These are phyloP conservation scores for Margaritispora aquatica DNA, from an alignment of 495 filamentous ascomycete species.

Conservation along the genomic window DNA sequence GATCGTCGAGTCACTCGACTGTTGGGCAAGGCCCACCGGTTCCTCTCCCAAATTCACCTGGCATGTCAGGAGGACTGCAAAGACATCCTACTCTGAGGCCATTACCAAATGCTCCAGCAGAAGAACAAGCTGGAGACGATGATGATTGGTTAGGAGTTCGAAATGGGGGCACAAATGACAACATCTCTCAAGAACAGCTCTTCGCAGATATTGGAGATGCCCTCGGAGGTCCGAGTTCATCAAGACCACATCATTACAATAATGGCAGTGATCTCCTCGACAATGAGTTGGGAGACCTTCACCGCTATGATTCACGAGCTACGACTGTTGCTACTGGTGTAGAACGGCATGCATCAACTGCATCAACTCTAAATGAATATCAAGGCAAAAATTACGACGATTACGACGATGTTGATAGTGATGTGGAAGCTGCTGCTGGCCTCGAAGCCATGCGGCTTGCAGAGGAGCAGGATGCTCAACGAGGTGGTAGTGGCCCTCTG, in stretches of 20 bases:
- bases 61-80: conserved; percentile 19
- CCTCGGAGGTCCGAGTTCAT: conserved; percentile 6
- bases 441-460: conserved; percentile 77
- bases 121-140: conserved; percentile 33
- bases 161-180: conserved; percentile 26
- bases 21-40: neutral
- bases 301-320: conserved; percentile 43
- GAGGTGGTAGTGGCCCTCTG: conserved; percentile 40
- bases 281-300: conserved; percentile 35
- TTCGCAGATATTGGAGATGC: conserved; percentile 48
- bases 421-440: conserved; percentile 85
- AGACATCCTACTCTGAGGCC: conserved; percentile 51
- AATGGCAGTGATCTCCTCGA: conserved; percentile 32
- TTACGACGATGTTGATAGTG: conserved; percentile 59
- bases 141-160: conserved; percentile 33
- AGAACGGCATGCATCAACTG: conserved; percentile 38
- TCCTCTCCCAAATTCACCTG: conserved; percentile 24
- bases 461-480: conserved; percentile 71
- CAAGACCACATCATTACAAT: conserved; percentile 29
- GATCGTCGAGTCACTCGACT: conserved; percentile 10
- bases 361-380: conserved; percentile 40
- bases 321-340: conserved; percentile 31
- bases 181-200: conserved; percentile 39
- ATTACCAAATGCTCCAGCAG: conserved; percentile 44
- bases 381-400: conserved; percentile 7